Base-by-base conservation (phyloP, 2,329 filamentous ascomycete species). In the Paradendryphiella salina region DNA sequence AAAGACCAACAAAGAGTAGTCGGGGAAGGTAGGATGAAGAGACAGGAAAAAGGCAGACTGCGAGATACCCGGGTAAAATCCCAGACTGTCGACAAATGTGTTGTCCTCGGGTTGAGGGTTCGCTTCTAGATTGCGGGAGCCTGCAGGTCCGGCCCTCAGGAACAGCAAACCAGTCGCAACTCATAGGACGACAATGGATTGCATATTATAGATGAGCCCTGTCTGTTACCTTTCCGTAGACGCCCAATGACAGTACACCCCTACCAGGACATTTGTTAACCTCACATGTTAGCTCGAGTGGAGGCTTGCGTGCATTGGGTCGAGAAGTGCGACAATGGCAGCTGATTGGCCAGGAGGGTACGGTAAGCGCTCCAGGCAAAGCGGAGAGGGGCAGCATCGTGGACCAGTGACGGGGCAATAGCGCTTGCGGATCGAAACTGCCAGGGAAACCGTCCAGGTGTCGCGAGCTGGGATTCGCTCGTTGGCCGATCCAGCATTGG, bases 341-440 rank as follows among this genome's bases (percentile, higher is more conserved):
- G 46, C 20, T 57, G 48, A 64, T 65, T 65, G 63, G 63, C 26
- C 26, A 28, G 18, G 39, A 40, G 8, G 21, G 31, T 35, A 39
- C 31, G 45, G 59, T 66, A 67, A 58, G 62, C 65, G 65, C 65
- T 57, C 40, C 17, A 44, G 46, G 40, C 37, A 49, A 26, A 52
- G 51, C 51, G 50, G 53, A 55, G 45, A 49, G 47, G 52, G 58
- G 64, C 60, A 61, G 55, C 47, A 56, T 39, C 47, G 35, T 56
- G 44, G 52, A 55, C 65, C 64, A 69, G 56, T 65, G 56, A 59
- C 55, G 34, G 53, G 39, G 52, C 63, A 65, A 66, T 69, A 67
- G 64, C 65, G 65, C 62, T 61, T 67, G 55, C 42, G 38, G 47
- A 21, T 50, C 58, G 60, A 69, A 69, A 69, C 63, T 50, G 31